Evolutionary conservation across 164 flowering plant species (phyloP).

Genomic region (Liriodendron chinense): DNA sequence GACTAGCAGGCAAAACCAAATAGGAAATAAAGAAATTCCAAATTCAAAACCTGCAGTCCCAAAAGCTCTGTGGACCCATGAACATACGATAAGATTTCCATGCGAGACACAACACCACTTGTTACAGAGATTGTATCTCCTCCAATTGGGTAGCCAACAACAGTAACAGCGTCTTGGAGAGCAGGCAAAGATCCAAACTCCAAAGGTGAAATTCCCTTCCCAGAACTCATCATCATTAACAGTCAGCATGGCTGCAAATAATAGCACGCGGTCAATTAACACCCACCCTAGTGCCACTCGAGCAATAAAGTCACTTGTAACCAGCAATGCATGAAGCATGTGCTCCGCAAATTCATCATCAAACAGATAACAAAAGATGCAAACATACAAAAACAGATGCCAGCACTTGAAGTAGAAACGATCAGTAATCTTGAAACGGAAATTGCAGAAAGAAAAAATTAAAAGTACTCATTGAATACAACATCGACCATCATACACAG

Average conservation of each 20-base stretch:
- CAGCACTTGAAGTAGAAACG: too few species aligned
- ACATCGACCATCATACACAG: too few species aligned
- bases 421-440: too few species aligned
- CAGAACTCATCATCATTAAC: constrained; percentile 93
- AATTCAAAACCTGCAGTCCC: constrained; percentile 75
- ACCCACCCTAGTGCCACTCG: background rate
- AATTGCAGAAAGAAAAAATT: too few species aligned
- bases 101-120: constrained; percentile 97
- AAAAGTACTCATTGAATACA: too few species aligned
- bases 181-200: constrained; percentile 91
- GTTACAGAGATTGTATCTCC: constrained; percentile 99
- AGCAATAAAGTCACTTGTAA: background rate
- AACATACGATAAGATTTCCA: constrained; percentile 93
- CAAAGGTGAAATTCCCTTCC: constrained; percentile 83
- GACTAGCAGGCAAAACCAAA: background rate
- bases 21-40: background rate
- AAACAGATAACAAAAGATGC: too few species aligned
- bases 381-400: too few species aligned
- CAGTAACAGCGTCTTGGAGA: constrained; percentile 97
- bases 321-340: background rate
- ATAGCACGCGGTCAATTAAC: background rate
- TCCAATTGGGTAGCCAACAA: constrained; percentile 98
- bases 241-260: constrained; percentile 78
- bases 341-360: background rate
- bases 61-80: constrained; percentile 97